Evolutionary conservation across 2,329 filamentous ascomycete genomes (phyloP), one percentile per base, ranked within the genome.

Genomic region (Aspergillus luchuensis): DNA sequence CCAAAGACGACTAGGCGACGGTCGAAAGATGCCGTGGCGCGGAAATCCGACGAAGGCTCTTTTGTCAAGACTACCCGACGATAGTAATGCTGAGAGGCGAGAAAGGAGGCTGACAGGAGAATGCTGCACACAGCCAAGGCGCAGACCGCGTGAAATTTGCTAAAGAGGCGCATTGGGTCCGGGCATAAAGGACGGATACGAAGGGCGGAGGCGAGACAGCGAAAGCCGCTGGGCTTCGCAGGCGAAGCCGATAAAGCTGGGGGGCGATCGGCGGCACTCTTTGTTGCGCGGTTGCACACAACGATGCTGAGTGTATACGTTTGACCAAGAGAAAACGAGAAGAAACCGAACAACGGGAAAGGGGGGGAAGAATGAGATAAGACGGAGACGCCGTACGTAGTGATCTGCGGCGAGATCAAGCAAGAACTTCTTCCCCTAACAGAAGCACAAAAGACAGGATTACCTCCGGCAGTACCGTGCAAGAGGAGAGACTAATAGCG

Each of bases 1-100:
- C 76, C 75, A 65, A 77, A 78, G 6, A 76, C 71, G 3, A 77
- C 74, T 57, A 78, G 63, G 56, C 72, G 66, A 43, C 67, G 69
- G 38, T 72, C 65, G 59, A 69, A 73, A 23, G 63, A 56, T 4
- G 53, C 57, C 8, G 66, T 57, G 8, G 67, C 58, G 48, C 67
- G 63, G 41, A 72, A 71, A 8, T 61, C 59, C 10, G 61, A 33
- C 45, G 56, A 53, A 3, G 65, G 64, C 23, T 60, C 51, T 58
- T 63, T 56, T 33, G 53, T 43, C n/a, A 64, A 62, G 17, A 67
- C 55, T 15, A 69, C 65, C 63, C 63, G 41, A 56, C 63, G 45
- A 64, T 66, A 66, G 41, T 67, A 67, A 48, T 60, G 63, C 41
- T 66, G 67, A 43, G 68, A 70, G 23, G 65, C 69, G 57, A 74